Conservation (phyloP, 2,329 filamentous ascomycete species). For the Colletotrichum paranaense region DNA sequence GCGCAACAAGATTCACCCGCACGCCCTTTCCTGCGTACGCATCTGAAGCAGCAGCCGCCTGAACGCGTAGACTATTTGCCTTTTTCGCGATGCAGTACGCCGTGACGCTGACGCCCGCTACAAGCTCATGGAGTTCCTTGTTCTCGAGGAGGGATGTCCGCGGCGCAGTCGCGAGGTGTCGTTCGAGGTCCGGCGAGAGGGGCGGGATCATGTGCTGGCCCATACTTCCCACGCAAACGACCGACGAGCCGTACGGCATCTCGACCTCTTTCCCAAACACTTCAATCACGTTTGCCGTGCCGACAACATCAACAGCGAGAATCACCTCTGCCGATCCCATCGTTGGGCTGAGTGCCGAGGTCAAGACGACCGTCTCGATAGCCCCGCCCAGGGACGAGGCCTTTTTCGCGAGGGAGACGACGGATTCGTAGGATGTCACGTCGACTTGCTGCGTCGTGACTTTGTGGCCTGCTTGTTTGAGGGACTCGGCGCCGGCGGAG, state of each 20-base stretch:
- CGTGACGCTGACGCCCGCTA: background rate
- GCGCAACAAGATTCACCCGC: conserved; percentile 15
- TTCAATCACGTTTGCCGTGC: conserved; percentile 13
- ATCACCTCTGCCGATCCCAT: background rate
- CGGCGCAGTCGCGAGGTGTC: conserved; percentile 8
- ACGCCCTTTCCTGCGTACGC: background rate
- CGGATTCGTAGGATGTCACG: conserved; percentile 6
- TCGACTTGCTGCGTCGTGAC: conserved; percentile 12
- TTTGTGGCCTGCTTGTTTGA: conserved; percentile 2
- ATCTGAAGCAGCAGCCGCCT: conserved; percentile 2
- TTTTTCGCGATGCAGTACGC: conserved; percentile 16
- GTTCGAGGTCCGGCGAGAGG: background rate
- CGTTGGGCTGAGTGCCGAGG: background rate
- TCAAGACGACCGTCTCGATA: conserved; percentile 16
- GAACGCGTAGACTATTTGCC: background rate
- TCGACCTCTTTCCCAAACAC: background rate
- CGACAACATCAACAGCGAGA: background rate
- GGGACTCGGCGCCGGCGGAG: conserved; percentile 4
- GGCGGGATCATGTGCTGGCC: conserved; percentile 6
- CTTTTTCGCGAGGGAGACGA: background rate
- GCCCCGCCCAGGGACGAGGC: conserved; percentile 1
- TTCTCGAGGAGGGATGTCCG: background rate
- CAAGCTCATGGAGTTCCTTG: background rate
- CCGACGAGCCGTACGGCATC: background rate
- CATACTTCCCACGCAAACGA: conserved; percentile 16